phyloP scores from a whole-genome alignment of 345 rosid species.

The Populus euphratica region DNA sequence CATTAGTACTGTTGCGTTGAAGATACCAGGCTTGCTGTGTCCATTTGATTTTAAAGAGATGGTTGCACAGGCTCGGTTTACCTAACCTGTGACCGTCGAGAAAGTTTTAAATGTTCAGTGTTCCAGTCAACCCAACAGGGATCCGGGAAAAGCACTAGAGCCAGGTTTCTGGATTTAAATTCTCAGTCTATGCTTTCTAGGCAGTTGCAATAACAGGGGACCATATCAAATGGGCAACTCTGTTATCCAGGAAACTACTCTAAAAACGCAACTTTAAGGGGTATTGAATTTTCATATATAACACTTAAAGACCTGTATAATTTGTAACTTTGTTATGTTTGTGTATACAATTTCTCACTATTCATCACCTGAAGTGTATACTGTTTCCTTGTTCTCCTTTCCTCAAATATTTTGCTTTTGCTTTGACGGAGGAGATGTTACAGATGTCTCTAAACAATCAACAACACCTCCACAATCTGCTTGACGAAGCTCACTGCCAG shows the following conservation, averaged over 20 bases:
- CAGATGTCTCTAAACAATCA: slow-evolving; percentile 74
- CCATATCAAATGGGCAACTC: background rate
- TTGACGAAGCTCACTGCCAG: slow-evolving; percentile 46
- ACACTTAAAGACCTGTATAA: background rate
- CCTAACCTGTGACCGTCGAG: background rate
- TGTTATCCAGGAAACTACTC: background rate
- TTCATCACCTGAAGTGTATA: background rate
- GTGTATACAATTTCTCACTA: background rate
- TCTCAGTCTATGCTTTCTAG: background rate
- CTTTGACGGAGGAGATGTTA: slow-evolving; percentile 26
- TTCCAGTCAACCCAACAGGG: background rate
- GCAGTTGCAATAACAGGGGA: background rate
- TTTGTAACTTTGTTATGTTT: background rate
- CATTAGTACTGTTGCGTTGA: background rate
- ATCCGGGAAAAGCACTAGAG: background rate
- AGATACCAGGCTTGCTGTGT: background rate
- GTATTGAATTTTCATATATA: background rate
- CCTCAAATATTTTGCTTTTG: slow-evolving; percentile 6
- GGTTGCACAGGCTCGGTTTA: background rate
- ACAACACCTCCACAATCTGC: slow-evolving; percentile 82
- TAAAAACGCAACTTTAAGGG: background rate
- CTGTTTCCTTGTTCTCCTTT: background rate
- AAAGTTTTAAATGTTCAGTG: background rate
- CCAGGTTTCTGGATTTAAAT: background rate
- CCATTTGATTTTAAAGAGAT: background rate